These are phyloP conservation scores for Citrus inodora DNA, from an alignment of 345 rosid species.

Conservation along the genomic window DNA sequence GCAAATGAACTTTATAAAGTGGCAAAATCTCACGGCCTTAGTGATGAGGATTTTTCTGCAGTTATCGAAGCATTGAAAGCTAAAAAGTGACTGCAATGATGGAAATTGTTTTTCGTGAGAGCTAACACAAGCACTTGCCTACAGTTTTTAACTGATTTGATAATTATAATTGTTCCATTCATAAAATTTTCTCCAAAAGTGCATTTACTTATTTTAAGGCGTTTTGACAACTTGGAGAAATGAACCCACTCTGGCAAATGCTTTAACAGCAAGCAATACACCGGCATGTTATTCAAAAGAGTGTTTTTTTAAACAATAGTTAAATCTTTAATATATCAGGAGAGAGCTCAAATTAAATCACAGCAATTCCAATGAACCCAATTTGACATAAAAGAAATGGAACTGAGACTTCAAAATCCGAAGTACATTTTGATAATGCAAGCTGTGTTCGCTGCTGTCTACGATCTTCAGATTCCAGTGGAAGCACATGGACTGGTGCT, in stretches of 20 bases:
- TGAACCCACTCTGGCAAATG: no score
- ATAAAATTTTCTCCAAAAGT: not conserved
- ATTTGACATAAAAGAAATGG: not conserved
- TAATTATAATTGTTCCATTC: not conserved
- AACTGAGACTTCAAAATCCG: not conserved
- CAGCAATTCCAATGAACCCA: not conserved
- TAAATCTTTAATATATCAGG: no score
- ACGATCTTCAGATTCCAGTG: not conserved
- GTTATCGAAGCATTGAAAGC: slow-evolving; percentile 84
- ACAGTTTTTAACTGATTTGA: not conserved
- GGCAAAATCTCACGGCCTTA: slow-evolving; percentile 75
- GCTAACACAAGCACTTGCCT: not conserved
- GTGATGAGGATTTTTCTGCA: slow-evolving; percentile 87
- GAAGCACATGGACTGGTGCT: not conserved
- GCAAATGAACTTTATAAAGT: slow-evolving; percentile 85
- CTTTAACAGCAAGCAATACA: not conserved
- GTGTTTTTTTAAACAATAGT: no score
- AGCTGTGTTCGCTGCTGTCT: not conserved
- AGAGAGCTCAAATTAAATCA: not conserved
- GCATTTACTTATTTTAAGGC: no score
- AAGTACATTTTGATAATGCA: not conserved
- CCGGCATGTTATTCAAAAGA: no score
- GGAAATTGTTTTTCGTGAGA: not conserved
- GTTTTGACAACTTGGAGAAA: no score
- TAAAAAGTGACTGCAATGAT: slow-evolving; percentile 11